These are phyloP conservation scores for Phytophthora gonapodyides DNA, from an alignment of 352 stramenopile species.

Conservation along the genomic window DNA sequence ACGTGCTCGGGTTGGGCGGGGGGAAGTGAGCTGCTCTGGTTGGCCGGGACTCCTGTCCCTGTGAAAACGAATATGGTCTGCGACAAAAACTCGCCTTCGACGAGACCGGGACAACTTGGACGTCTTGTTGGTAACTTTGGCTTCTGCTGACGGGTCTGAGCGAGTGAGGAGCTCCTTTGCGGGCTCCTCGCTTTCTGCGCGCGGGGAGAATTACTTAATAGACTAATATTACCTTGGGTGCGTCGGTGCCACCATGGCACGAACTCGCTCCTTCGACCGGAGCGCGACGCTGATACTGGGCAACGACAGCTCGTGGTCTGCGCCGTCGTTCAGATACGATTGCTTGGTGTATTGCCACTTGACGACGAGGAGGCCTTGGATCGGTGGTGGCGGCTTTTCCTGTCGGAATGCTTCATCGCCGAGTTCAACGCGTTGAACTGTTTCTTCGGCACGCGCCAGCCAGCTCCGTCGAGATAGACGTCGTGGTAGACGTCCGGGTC, in stretches of 20 bases:
- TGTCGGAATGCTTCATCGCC: constrained; percentile 49
- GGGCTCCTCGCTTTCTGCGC: constrained; percentile 9
- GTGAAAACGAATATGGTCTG: constrained; percentile 16
- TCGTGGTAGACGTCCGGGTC: constrained; percentile 41
- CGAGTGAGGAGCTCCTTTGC: constrained; percentile 2
- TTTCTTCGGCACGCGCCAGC: constrained; percentile 40
- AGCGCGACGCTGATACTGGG: constrained; percentile 6
- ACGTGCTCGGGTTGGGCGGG: constrained; percentile 4
- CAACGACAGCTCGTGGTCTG: constrained; percentile 7
- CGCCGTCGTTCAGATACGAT: constrained; percentile 32
- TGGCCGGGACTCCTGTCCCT: constrained; percentile 25
- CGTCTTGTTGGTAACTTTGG: constrained; percentile 14
- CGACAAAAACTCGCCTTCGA: too few relatives aligned
- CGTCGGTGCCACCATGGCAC: background rate
- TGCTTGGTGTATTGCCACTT: constrained; percentile 4
- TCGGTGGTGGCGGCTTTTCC: constrained; percentile 45
- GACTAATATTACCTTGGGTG: constrained; percentile 35
- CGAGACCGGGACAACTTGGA: background rate
- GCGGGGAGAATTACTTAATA: constrained; percentile 34
- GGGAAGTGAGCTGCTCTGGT: constrained; percentile 34
- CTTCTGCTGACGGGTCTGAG: constrained; percentile 1
- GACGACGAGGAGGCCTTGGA: constrained; percentile 35
- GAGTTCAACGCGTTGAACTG: constrained; percentile 46
- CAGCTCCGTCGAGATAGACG: constrained; percentile 43
- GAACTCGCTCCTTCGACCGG: constrained; percentile 5